phyloP scores from a whole-genome alignment of 2,329 filamentous ascomycete genomes.

The Lasiodiplodia sp. region DNA sequence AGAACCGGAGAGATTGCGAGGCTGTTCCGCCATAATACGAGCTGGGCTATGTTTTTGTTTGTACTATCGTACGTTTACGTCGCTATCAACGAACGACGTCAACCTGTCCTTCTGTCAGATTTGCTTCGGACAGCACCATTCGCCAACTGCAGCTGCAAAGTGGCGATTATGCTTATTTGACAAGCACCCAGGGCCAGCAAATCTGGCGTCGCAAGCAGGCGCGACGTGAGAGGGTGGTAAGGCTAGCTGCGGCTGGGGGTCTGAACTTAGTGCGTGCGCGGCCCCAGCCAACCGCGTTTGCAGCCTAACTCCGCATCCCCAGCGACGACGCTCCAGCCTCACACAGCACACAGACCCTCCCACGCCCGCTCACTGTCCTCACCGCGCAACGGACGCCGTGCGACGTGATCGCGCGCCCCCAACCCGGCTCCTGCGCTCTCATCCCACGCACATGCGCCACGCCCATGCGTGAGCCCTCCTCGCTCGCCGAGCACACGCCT shows the following conservation, averaged over 20 bases:
- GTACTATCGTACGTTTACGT: not conserved
- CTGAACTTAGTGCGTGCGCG: not conserved
- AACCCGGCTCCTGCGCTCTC: slow-evolving; percentile 23
- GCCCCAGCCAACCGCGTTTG: slow-evolving; percentile 4
- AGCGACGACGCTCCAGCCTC: slow-evolving; percentile 23
- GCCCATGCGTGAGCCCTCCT: slow-evolving; percentile 27
- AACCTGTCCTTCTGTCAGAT: too few relatives aligned
- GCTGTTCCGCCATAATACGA: not conserved
- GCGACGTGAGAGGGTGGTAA: slow-evolving; percentile 18
- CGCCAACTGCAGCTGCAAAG: not conserved
- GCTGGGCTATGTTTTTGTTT: not conserved
- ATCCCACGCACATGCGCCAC: slow-evolving; percentile 27
- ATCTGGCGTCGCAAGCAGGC: not conserved
- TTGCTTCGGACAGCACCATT: not conserved
- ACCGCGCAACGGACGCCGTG: slow-evolving; percentile 26
- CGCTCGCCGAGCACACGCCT: slow-evolving; percentile 26
- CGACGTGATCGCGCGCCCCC: slow-evolving; percentile 26
- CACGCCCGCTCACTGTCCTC: slow-evolving; percentile 22
- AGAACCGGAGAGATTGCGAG: not conserved
- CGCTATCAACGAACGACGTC: not conserved
- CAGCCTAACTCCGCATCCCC: slow-evolving; percentile 23
- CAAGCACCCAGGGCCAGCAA: not conserved
- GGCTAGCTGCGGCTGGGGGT: not conserved
- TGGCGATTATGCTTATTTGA: slow-evolving; percentile 20
- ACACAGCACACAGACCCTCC: slow-evolving; percentile 26